A percentile compares a stretch with the other conserved stretches of the same genome.
Evolutionary conservation across 177 flowering plant genomes (phyloP).

Genomic region (Vitis hybrid): DNA sequence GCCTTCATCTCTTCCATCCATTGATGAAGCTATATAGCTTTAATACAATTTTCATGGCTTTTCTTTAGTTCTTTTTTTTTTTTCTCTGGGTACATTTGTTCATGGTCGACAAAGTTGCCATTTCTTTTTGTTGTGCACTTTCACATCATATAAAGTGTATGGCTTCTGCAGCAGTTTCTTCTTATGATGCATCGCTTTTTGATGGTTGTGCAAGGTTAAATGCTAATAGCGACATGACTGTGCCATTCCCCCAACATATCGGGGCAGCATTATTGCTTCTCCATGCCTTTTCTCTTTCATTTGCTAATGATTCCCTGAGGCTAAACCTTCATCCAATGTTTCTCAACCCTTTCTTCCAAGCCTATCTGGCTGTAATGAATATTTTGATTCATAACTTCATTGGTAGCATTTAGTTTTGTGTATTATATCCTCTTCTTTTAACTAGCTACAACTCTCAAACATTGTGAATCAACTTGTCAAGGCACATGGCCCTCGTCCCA

Average conservation of each 20-base stretch:
- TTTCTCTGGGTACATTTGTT: background rate
- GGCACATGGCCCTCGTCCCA: too few species aligned
- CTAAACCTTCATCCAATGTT: background rate
- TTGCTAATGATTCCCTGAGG: background rate
- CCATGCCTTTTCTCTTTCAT: slow-evolving; percentile 21
- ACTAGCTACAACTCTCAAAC: too few species aligned
- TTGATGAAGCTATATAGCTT: too few species aligned
- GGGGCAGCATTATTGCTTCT: slow-evolving; percentile 20
- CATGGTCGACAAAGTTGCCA: slow-evolving; percentile 10
- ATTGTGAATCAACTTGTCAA: too few species aligned
- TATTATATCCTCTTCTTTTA: too few species aligned
- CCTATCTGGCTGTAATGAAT: too few species aligned
- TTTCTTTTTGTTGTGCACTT: slow-evolving; percentile 6
- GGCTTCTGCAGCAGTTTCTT: too few species aligned
- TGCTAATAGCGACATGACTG: slow-evolving; percentile 17
- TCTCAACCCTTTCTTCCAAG: background rate
- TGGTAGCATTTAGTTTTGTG: too few species aligned
- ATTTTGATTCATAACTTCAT: too few species aligned
- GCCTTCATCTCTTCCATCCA: too few species aligned
- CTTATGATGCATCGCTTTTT: too few species aligned
- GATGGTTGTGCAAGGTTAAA: background rate
- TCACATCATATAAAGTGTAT: slow-evolving; percentile 1
- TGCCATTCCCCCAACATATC: slow-evolving; percentile 14
- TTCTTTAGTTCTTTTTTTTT: background rate
- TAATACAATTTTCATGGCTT: too few species aligned